These are phyloP conservation scores for Cornus suecica DNA, from an alignment of 148 eudicot species.

Conservation along the genomic window DNA sequence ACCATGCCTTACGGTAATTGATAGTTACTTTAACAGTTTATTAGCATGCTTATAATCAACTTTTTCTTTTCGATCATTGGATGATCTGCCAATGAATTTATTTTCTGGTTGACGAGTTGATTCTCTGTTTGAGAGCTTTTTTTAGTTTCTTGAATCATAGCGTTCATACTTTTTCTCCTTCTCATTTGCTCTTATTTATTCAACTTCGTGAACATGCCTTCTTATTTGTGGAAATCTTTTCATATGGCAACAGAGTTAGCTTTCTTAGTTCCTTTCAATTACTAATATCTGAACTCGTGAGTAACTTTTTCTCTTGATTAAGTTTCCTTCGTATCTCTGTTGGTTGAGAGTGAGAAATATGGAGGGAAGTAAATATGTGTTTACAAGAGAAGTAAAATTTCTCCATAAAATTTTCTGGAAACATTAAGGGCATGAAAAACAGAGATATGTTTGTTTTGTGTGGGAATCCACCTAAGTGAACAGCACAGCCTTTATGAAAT, in stretches of 20 bases:
- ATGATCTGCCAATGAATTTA: neutral
- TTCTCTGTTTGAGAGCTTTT: neutral
- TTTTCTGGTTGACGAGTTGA: neutral
- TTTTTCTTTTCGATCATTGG: conserved; percentile 6
- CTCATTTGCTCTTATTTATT: neutral
- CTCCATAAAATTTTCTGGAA: conserved; percentile 2
- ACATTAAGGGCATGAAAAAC: neutral
- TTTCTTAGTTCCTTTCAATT: neutral
- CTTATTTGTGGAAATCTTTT: too few species aligned
- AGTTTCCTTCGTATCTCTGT: neutral
- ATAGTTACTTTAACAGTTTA: neutral
- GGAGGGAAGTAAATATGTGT: neutral
- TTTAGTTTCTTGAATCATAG: neutral
- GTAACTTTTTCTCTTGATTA: conserved; percentile 8
- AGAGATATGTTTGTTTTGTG: neutral
- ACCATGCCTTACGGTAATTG: conserved; percentile 80
- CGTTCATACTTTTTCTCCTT: neutral
- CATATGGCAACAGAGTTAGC: neutral
- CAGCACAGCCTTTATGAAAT: neutral
- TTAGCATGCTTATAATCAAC: neutral
- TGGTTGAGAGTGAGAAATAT: neutral
- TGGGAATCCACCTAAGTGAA: neutral
- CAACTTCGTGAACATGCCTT: neutral
- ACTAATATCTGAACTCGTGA: neutral
- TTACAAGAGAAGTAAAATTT: neutral